A percentile compares a stretch with the other conserved stretches of the same genome.
Conservation (phyloP, 345 rosid genomes). For the Gossypium mustelinum region DNA sequence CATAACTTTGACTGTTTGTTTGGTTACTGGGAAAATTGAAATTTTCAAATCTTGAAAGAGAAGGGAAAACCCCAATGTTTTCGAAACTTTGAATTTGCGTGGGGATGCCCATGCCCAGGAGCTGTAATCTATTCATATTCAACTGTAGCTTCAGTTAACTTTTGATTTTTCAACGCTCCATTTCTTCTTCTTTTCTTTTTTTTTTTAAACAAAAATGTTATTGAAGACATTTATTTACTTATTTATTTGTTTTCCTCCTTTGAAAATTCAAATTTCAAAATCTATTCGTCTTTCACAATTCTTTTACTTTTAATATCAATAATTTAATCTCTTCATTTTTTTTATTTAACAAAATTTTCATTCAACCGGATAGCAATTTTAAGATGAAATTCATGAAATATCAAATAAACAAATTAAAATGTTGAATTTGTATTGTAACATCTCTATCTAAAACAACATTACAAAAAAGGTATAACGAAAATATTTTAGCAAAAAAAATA, state of each 20-base stretch:
- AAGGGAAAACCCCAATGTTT: background rate
- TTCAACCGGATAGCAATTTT: too few species aligned
- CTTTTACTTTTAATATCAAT: too few species aligned
- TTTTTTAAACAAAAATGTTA: background rate
- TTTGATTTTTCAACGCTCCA: background rate
- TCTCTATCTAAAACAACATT: too few species aligned
- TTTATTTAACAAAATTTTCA: too few species aligned
- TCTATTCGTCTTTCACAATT: background rate
- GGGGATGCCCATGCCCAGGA: background rate
- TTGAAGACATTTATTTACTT: background rate
- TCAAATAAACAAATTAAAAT: too few species aligned
- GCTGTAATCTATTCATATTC: background rate
- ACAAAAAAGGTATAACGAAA: too few species aligned
- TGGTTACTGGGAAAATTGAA: constrained; percentile 6
- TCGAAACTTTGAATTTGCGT: background rate
- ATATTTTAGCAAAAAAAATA: too few species aligned
- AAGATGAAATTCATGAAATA: too few species aligned
- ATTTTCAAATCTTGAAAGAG: background rate
- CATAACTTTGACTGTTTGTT: background rate
- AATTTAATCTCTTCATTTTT: too few species aligned
- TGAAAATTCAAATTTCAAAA: background rate
- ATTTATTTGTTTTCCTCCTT: background rate
- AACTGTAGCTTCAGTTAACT: background rate
- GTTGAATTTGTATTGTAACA: too few species aligned
- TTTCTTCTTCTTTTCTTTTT: background rate